Evolutionary conservation across 164 flowering plant genomes (phyloP).

Genomic region (Stephania yunnanensis): DNA sequence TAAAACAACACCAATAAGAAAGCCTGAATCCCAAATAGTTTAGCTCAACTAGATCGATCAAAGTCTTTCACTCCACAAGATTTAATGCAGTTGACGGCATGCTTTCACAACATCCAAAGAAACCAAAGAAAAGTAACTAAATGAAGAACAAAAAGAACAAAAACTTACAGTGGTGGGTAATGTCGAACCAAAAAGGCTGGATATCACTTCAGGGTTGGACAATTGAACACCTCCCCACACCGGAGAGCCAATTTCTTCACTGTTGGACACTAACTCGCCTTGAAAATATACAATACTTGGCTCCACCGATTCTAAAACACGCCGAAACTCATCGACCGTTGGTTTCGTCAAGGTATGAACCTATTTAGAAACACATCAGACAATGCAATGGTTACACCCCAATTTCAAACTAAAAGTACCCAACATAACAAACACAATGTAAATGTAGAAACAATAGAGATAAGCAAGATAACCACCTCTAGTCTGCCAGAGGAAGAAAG

Average conservation of each 20-base stretch:
- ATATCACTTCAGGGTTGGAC: slow-evolving; percentile 44
- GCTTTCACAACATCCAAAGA: too few relatives aligned
- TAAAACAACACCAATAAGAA: too few relatives aligned
- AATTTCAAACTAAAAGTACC: neutral
- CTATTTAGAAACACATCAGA: slow-evolving; percentile 26
- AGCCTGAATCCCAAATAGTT: too few relatives aligned
- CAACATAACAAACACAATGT: neutral
- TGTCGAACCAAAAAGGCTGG: slow-evolving; percentile 43
- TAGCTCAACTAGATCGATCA: too few relatives aligned
- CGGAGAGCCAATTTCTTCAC: slow-evolving; percentile 52
- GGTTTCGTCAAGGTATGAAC: slow-evolving; percentile 59
- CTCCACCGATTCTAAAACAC: slow-evolving; percentile 37
- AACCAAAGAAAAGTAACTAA: neutral
- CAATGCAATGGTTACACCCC: neutral
- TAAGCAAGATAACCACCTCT: slow-evolving; percentile 39
- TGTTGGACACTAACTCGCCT: slow-evolving; percentile 44
- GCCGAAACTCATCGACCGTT: slow-evolving; percentile 44
- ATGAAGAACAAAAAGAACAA: neutral
- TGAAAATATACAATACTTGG: slow-evolving; percentile 66
- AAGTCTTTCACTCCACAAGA: too few relatives aligned
- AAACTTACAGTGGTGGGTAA: slow-evolving; percentile 67
- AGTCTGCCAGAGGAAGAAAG: slow-evolving; percentile 67
- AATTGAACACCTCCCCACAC: slow-evolving; percentile 50
- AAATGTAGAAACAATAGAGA: neutral
- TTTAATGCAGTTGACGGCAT: too few relatives aligned